Percentiles rank a stretch among this genome's conserved stretches.
phyloP scores from a whole-genome alignment of 371 early-diverging fungal genomes.

The Gilbertella persicaria region DNA sequence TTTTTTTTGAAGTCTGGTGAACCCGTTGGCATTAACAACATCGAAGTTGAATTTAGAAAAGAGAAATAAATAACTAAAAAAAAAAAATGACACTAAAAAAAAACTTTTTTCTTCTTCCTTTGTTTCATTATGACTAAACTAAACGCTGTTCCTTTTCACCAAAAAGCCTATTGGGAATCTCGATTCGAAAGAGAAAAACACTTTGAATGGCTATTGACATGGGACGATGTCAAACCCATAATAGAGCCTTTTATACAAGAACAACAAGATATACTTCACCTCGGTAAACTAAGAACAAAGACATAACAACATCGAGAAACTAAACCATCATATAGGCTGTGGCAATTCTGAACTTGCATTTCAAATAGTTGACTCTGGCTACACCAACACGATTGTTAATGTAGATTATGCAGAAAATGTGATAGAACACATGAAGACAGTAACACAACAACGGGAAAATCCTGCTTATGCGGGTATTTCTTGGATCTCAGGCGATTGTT shows the following conservation, averaged over 20 bases:
- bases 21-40: slow-evolving; percentile 48
- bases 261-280: slow-evolving; percentile 31
- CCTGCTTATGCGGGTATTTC: slow-evolving; percentile 17
- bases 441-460: slow-evolving; percentile 12
- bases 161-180: slow-evolving; percentile 49
- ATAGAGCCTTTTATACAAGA: slow-evolving; percentile 21
- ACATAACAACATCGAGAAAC: not conserved
- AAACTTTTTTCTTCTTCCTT: not conserved
- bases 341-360: slow-evolving; percentile 56
- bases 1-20: slow-evolving; percentile 34
- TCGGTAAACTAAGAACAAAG: slow-evolving; percentile 15
- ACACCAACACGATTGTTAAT: slow-evolving; percentile 27
- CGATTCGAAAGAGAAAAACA: slow-evolving; percentile 49
- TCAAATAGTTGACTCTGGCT: slow-evolving; percentile 43
- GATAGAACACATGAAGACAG: slow-evolving; percentile 37
- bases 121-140: slow-evolving; percentile 9
- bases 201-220: slow-evolving; percentile 43
- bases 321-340: slow-evolving; percentile 37
- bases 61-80: slow-evolving; percentile 37
- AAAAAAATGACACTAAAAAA: slow-evolving; percentile 1
- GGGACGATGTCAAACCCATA: slow-evolving; percentile 22
- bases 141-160: slow-evolving; percentile 41
- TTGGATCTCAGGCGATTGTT: slow-evolving; percentile 35
- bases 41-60: slow-evolving; percentile 48
- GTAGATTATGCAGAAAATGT: slow-evolving; percentile 52